Evolutionary conservation across 331 rosid genomes (phyloP).

Genomic region (Malus hybrid): DNA sequence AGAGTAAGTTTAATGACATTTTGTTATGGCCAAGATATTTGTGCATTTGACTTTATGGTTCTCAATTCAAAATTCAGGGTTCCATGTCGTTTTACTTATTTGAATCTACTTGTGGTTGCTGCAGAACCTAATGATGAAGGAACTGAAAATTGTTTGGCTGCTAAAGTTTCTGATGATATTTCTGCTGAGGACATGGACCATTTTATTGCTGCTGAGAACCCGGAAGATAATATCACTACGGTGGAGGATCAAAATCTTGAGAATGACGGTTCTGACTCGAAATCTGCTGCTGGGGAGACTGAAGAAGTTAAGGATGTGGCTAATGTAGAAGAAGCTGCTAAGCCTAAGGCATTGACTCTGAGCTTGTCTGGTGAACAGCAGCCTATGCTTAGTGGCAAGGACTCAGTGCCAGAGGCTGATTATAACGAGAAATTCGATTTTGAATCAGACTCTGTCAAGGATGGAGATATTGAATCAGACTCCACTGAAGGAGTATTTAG

Average conservation of each 20-base stretch:
- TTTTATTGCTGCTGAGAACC: background rate
- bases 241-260: background rate
- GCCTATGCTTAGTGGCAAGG: background rate
- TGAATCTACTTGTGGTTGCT: slow-evolving; percentile 2
- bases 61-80: background rate
- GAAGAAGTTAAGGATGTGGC: background rate
- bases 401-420: background rate
- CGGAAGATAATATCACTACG: background rate
- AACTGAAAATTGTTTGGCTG: background rate
- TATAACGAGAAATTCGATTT: slow-evolving; percentile 5
- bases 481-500: background rate
- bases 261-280: background rate
- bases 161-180: slow-evolving; percentile 6
- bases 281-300: background rate
- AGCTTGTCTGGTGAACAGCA: background rate
- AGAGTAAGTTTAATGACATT: background rate
- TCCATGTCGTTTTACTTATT: background rate
- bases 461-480: background rate
- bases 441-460: slow-evolving; percentile 6
- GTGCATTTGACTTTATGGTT: background rate
- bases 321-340: background rate
- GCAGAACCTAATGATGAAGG: slow-evolving; percentile 21
- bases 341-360: background rate
- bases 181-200: background rate
- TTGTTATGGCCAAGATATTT: background rate